Conservation (phyloP, 2,329 filamentous ascomycete species). For the Pestalotiopsis sp. region DNA sequence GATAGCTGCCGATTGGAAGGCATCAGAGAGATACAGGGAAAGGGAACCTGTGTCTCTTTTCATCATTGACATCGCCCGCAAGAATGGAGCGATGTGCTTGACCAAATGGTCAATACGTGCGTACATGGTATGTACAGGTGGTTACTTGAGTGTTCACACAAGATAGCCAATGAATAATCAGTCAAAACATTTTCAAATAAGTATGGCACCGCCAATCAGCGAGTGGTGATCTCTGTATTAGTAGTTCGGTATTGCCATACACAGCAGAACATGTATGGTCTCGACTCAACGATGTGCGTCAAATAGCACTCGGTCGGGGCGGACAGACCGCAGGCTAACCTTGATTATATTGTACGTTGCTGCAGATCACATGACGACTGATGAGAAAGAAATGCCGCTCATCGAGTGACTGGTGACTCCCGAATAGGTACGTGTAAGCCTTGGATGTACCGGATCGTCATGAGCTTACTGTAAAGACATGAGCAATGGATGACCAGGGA, state of each 20-base stretch:
- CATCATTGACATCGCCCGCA: background rate
- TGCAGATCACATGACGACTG: too few relatives aligned
- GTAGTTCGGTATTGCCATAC: background rate
- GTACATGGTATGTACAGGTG: background rate
- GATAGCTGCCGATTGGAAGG: background rate
- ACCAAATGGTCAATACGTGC: background rate
- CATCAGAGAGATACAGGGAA: background rate
- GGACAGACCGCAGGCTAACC: background rate
- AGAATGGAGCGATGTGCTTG: background rate
- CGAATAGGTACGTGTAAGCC: too few relatives aligned
- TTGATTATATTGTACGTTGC: too few relatives aligned
- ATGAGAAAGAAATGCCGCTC: too few relatives aligned
- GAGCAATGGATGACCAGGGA: background rate
- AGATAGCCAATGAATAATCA: background rate
- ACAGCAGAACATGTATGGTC: background rate
- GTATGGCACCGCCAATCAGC: background rate
- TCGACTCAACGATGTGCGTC: background rate
- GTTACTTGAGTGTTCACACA: background rate
- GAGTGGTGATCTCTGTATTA: background rate
- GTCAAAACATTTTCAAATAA: background rate
- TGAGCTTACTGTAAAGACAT: background rate
- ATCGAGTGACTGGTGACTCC: too few relatives aligned
- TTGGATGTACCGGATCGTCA: background rate
- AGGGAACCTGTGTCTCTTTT: background rate
- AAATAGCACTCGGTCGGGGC: background rate